Evolutionary conservation across 192 early-diverging fungal genomes (phyloP).

Genomic region (Helicostylum pulchrum): DNA sequence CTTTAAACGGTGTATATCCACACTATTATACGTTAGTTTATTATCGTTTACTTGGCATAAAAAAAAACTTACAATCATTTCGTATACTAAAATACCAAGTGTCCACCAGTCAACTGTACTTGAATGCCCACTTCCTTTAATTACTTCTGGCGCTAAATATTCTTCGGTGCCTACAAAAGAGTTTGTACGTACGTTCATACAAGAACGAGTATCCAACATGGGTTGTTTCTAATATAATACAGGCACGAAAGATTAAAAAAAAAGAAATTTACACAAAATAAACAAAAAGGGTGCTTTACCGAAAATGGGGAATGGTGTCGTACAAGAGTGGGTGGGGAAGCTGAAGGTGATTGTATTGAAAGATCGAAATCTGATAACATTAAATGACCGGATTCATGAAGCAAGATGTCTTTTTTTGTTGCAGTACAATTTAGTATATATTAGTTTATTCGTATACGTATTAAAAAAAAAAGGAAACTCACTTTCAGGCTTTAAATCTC

Average conservation of each 20-base stretch:
- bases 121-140: slow-evolving; percentile 38
- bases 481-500: slow-evolving; percentile 98
- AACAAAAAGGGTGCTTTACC: slow-evolving; percentile 26
- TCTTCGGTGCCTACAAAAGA: slow-evolving; percentile 96
- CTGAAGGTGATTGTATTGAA: slow-evolving; percentile 86
- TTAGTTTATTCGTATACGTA: too few species aligned
- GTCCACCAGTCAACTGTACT: slow-evolving; percentile 72
- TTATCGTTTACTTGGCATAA: too few species aligned
- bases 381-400: slow-evolving; percentile 94
- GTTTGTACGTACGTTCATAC: slow-evolving; percentile 88
- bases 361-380: slow-evolving; percentile 99
- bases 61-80: slow-evolving; percentile 72
- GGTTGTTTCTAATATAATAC: slow-evolving; percentile 42
- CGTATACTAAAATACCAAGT: slow-evolving; percentile 65
- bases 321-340: slow-evolving; percentile 71
- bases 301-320: slow-evolving; percentile 56
- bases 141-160: slow-evolving; percentile 40
- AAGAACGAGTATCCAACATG: slow-evolving; percentile 83
- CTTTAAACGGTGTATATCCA: slow-evolving; percentile 70
- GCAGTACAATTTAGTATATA: neutral
- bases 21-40: slow-evolving; percentile 39
- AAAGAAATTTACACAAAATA: neutral
- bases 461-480: slow-evolving; percentile 24
- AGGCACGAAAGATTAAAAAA: too few species aligned
- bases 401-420: slow-evolving; percentile 62